phyloP scores from a whole-genome alignment of 2,329 filamentous ascomycete species.

The Tolypocladium tropicale region DNA sequence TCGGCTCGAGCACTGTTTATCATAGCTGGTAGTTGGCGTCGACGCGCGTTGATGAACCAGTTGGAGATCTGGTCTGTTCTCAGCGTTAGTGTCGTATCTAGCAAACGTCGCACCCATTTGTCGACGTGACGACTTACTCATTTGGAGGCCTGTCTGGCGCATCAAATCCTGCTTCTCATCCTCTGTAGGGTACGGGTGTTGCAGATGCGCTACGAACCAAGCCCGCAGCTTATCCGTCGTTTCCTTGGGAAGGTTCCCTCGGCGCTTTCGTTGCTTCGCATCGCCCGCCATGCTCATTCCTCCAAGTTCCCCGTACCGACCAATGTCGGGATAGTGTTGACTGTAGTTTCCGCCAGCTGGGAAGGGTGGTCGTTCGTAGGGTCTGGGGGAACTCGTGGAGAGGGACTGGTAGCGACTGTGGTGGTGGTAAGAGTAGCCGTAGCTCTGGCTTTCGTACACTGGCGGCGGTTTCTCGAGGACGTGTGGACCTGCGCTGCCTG shows the following conservation, averaged over 20 bases:
- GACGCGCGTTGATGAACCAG: conserved; percentile 71
- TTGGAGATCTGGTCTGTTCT: conserved; percentile 58
- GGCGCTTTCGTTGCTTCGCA: conserved; percentile 48
- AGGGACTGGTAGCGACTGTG: conserved; percentile 34
- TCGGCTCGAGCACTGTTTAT: conserved; percentile 46
- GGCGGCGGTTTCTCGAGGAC: conserved; percentile 19
- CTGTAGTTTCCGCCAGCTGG: conserved; percentile 27
- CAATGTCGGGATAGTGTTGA: conserved; percentile 30
- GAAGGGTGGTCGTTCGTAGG: conserved; percentile 34
- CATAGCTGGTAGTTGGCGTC: conserved; percentile 53
- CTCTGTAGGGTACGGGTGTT: conserved; percentile 78
- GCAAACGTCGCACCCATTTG: background rate
- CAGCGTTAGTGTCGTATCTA: conserved; percentile 5
- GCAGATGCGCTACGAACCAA: conserved; percentile 70
- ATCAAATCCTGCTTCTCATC: conserved; percentile 80
- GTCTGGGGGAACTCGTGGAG: conserved; percentile 31
- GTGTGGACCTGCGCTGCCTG: conserved; percentile 12
- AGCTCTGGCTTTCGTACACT: conserved; percentile 22
- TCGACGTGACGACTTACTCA: conserved; percentile 48
- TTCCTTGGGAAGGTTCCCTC: conserved; percentile 85
- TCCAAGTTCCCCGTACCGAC: conserved; percentile 29
- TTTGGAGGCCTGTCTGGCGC: conserved; percentile 63
- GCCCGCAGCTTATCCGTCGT: conserved; percentile 70
- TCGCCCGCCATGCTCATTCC: conserved; percentile 27
- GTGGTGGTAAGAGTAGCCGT: conserved; percentile 31